These are phyloP conservation scores for Sclerotinia nivalis DNA, from an alignment of 2,329 filamentous ascomycete genomes.

Conservation along the genomic window DNA sequence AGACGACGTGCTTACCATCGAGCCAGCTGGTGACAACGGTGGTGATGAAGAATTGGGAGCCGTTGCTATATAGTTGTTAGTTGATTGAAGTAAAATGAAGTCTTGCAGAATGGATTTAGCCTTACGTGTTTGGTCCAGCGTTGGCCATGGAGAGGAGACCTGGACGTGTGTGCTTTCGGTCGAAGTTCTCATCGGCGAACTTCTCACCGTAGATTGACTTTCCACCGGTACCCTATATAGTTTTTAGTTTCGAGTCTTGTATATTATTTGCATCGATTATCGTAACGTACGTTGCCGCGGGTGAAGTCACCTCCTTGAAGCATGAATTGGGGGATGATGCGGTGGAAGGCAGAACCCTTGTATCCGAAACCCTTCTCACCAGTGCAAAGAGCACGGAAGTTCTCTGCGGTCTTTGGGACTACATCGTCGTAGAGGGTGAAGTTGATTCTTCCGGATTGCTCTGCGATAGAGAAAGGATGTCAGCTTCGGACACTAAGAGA, in stretches of 20 bases:
- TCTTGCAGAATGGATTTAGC: slow-evolving; percentile 49
- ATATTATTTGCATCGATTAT: slow-evolving; percentile 27
- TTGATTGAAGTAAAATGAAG: slow-evolving; percentile 61
- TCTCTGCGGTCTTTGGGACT: slow-evolving; percentile 93
- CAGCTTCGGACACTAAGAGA: slow-evolving; percentile 28
- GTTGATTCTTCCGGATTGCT: slow-evolving; percentile 74
- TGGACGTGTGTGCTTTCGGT: slow-evolving; percentile 68
- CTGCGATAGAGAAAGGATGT: slow-evolving; percentile 43
- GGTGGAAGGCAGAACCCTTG: slow-evolving; percentile 83
- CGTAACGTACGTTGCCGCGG: slow-evolving; percentile 73
- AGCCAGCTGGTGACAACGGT: slow-evolving; percentile 94
- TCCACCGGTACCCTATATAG: slow-evolving; percentile 72
- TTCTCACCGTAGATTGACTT: slow-evolving; percentile 95
- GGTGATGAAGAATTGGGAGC: slow-evolving; percentile 97
- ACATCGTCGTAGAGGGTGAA: slow-evolving; percentile 79
- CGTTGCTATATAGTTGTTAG: slow-evolving; percentile 69
- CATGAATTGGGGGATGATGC: slow-evolving; percentile 92
- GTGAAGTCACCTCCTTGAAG: slow-evolving; percentile 96
- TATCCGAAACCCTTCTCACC: slow-evolving; percentile 81
- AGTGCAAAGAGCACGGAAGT: slow-evolving; percentile 92
- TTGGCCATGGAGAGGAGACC: slow-evolving; percentile 94
- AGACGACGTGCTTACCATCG: slow-evolving; percentile 94
- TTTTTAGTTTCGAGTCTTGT: slow-evolving; percentile 58
- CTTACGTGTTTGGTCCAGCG: slow-evolving; percentile 88
- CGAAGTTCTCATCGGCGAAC: slow-evolving; percentile 93